Evolutionary conservation across 148 eudicot genomes (phyloP).

Genomic region (Euryodendron excelsum): DNA sequence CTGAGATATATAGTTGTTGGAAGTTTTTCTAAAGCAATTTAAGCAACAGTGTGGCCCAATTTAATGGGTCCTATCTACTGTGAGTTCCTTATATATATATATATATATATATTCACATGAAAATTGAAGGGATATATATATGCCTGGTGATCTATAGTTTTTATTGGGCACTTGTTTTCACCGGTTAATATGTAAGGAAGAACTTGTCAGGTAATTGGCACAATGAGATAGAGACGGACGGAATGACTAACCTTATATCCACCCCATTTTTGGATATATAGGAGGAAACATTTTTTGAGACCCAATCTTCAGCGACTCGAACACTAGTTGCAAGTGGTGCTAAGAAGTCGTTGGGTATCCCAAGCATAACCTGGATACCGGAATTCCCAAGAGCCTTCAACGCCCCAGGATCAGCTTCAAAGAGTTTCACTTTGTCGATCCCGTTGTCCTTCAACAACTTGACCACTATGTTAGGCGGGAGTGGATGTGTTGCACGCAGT

Average conservation of each 20-base stretch:
- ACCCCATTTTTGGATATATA: slow-evolving; percentile 62
- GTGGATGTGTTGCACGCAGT: slow-evolving; percentile 58
- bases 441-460: slow-evolving; percentile 79
- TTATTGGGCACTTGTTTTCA: too few species aligned
- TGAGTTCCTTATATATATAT: too few species aligned
- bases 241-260: slow-evolving; percentile 60
- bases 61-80: too few species aligned
- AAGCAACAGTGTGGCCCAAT: too few species aligned
- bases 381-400: slow-evolving; percentile 80
- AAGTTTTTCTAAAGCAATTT: too few species aligned
- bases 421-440: slow-evolving; percentile 83
- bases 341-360: slow-evolving; percentile 84
- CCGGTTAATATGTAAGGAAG: too few species aligned
- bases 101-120: too few species aligned
- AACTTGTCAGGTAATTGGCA: background rate
- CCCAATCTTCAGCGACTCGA: slow-evolving; percentile 77
- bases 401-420: slow-evolving; percentile 77
- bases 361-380: slow-evolving; percentile 94
- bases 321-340: slow-evolving; percentile 67
- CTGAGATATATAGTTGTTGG: too few species aligned
- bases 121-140: background rate
- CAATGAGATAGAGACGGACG: background rate
- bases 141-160: background rate
- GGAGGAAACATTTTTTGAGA: slow-evolving; percentile 61
- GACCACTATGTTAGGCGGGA: slow-evolving; percentile 72